Percentiles rank a stretch among this genome's conserved stretches.
Conservation (phyloP, 2,329 filamentous ascomycete species). For the Fusarium udum region DNA sequence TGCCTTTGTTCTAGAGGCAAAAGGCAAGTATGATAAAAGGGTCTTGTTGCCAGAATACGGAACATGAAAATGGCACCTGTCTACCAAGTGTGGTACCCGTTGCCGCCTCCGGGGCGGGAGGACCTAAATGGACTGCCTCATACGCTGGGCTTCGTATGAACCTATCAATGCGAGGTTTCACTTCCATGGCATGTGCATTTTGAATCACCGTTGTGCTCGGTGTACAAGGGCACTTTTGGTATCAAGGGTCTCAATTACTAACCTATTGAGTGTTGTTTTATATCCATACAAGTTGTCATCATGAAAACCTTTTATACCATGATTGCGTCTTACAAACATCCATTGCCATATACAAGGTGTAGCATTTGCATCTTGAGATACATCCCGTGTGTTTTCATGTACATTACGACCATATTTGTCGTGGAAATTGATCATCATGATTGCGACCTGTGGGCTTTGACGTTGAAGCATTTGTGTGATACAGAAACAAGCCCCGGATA, state of each 20-base stretch:
- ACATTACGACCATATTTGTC: not conserved
- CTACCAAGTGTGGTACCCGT: slow-evolving; percentile 25
- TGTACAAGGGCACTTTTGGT: not conserved
- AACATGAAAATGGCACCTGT: slow-evolving; percentile 30
- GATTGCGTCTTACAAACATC: not conserved
- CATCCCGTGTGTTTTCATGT: not conserved
- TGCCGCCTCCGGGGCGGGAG: slow-evolving; percentile 3
- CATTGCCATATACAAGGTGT: not conserved
- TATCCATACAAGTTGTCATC: slow-evolving; percentile 3
- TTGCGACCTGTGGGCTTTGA: slow-evolving; percentile 13
- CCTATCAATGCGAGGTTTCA: slow-evolving; percentile 21
- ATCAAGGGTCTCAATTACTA: not conserved
- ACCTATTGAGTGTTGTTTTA: not conserved
- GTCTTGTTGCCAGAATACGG: not conserved
- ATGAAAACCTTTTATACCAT: slow-evolving; percentile 1
- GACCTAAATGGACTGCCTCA: not conserved
- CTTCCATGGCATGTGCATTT: slow-evolving; percentile 4
- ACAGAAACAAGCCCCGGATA: slow-evolving; percentile 6
- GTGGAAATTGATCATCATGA: slow-evolving; percentile 18
- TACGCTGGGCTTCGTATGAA: not conserved
- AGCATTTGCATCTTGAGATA: not conserved
- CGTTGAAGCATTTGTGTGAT: slow-evolving; percentile 17
- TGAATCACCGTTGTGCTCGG: not conserved
- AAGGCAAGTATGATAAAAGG: slow-evolving; percentile 6
- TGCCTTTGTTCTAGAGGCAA: slow-evolving; percentile 26